Conservation (phyloP, 2,329 filamentous ascomycete species). For the Microthyrium microscopicum region DNA sequence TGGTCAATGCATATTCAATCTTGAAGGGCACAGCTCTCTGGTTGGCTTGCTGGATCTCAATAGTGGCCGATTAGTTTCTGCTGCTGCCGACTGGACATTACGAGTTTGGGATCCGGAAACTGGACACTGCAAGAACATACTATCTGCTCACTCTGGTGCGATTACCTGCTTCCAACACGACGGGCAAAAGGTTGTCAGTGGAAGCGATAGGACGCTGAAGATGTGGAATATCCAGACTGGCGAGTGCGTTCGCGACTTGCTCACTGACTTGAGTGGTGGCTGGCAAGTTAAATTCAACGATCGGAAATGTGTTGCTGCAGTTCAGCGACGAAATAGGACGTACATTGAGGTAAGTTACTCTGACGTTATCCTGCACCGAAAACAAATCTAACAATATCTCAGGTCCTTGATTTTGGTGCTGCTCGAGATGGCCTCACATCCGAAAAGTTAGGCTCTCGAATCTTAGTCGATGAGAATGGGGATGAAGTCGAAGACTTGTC, state of each 20-base stretch:
- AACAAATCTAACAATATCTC: slow-evolving; percentile 17
- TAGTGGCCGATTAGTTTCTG: slow-evolving; percentile 80
- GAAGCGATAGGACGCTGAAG: slow-evolving; percentile 88
- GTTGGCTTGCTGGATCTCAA: slow-evolving; percentile 83
- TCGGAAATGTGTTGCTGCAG: slow-evolving; percentile 83
- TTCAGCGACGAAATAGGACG: slow-evolving; percentile 80
- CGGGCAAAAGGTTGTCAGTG: slow-evolving; percentile 87
- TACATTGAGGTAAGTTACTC: slow-evolving; percentile 70
- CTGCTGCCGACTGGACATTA: slow-evolving; percentile 85
- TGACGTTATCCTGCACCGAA: not conserved
- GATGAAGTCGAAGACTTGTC: slow-evolving; percentile 11
- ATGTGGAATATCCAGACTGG: slow-evolving; percentile 96
- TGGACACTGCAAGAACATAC: slow-evolving; percentile 73
- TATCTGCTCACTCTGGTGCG: slow-evolving; percentile 87
- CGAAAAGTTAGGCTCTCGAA: slow-evolving; percentile 62
- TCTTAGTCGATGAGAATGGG: slow-evolving; percentile 32
- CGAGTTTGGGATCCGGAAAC: slow-evolving; percentile 94
- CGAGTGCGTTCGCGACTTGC: slow-evolving; percentile 78
- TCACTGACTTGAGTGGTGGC: slow-evolving; percentile 88
- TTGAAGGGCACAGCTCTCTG: slow-evolving; percentile 83
- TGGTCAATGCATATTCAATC: slow-evolving; percentile 67
- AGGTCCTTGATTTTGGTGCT: slow-evolving; percentile 97
- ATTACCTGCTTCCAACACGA: slow-evolving; percentile 99
- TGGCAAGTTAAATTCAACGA: slow-evolving; percentile 99
- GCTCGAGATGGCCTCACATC: slow-evolving; percentile 70